phyloP scores from a whole-genome alignment of 495 filamentous ascomycete genomes.

The Aspergillus panamensis region DNA sequence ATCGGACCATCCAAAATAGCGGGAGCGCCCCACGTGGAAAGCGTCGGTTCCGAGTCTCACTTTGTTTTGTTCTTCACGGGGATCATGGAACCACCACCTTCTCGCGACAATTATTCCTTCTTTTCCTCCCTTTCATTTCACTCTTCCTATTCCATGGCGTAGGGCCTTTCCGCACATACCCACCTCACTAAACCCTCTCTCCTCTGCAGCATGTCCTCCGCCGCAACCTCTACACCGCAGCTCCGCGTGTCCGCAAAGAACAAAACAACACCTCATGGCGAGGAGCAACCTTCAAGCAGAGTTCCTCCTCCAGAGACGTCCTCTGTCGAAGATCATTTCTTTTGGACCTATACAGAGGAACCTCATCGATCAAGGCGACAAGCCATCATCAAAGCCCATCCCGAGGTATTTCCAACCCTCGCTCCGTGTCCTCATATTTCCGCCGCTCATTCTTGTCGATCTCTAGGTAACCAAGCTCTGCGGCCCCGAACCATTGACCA shows the following conservation, averaged over 20 bases:
- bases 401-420: slow-evolving; percentile 62
- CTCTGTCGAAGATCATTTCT: slow-evolving; percentile 54
- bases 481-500: slow-evolving; percentile 92
- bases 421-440: not conserved
- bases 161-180: slow-evolving; percentile 4
- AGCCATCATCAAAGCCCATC: slow-evolving; percentile 97
- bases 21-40: slow-evolving; percentile 44
- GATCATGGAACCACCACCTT: slow-evolving; percentile 15
- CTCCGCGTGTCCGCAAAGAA: slow-evolving; percentile 38
- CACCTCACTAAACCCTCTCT: slow-evolving; percentile 3
- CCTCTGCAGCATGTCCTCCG: slow-evolving; percentile 30
- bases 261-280: slow-evolving; percentile 19
- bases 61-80: slow-evolving; percentile 10
- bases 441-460: not conserved
- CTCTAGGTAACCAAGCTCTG: slow-evolving; percentile 91
- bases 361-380: slow-evolving; percentile 86
- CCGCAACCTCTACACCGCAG: slow-evolving; percentile 36
- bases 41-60: slow-evolving; percentile 23
- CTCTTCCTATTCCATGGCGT: slow-evolving; percentile 25
- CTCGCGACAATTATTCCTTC: slow-evolving; percentile 11
- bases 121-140: slow-evolving; percentile 11
- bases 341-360: slow-evolving; percentile 99
- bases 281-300: slow-evolving; percentile 23
- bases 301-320: slow-evolving; percentile 35
- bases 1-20: slow-evolving; percentile 25